Conservation (phyloP, 768 basidiomycete genomes). For the Russula virescens region DNA sequence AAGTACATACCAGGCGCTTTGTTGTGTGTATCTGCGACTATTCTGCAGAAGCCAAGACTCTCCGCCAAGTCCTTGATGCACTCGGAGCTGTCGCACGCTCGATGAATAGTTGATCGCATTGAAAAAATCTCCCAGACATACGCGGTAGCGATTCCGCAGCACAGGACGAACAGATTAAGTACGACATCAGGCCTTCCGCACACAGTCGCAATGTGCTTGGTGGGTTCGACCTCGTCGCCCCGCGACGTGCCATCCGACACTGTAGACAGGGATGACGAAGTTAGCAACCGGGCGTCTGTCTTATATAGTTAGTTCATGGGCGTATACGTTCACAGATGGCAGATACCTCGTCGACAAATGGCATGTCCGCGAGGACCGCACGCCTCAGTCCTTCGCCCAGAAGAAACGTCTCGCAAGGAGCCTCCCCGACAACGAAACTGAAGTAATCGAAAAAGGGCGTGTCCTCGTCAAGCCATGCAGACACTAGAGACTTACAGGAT, state of each 20-base stretch:
- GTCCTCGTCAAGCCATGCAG: no score
- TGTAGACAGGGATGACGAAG: slow-evolving; percentile 33
- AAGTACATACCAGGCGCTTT: slow-evolving; percentile 72
- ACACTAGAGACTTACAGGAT: no score
- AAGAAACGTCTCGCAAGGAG: no score
- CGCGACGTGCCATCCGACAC: slow-evolving; percentile 88
- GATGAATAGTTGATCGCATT: neutral
- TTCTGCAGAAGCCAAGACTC: slow-evolving; percentile 74
- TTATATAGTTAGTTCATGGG: neutral
- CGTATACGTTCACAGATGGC: slow-evolving; percentile 80
- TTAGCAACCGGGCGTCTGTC: neutral
- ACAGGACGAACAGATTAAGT: slow-evolving; percentile 87
- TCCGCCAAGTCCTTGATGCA: slow-evolving; percentile 72
- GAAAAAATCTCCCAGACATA: slow-evolving; percentile 34
- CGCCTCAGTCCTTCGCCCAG: slow-evolving; percentile 80
- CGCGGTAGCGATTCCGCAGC: slow-evolving; percentile 96
- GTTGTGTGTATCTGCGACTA: slow-evolving; percentile 93
- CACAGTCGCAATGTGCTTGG: slow-evolving; percentile 87
- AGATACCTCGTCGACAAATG: slow-evolving; percentile 94
- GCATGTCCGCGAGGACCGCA: slow-evolving; percentile 85
- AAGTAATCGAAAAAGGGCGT: no score
- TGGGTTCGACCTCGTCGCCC: slow-evolving; percentile 71
- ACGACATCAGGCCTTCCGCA: slow-evolving; percentile 81
- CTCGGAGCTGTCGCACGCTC: slow-evolving; percentile 55
- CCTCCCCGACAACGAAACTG: no score